Percentiles rank a stretch among this genome's conserved stretches.
These are phyloP conservation scores for Leonotis leonurus DNA, from an alignment of 257 asterid genomes.

Conservation along the genomic window DNA sequence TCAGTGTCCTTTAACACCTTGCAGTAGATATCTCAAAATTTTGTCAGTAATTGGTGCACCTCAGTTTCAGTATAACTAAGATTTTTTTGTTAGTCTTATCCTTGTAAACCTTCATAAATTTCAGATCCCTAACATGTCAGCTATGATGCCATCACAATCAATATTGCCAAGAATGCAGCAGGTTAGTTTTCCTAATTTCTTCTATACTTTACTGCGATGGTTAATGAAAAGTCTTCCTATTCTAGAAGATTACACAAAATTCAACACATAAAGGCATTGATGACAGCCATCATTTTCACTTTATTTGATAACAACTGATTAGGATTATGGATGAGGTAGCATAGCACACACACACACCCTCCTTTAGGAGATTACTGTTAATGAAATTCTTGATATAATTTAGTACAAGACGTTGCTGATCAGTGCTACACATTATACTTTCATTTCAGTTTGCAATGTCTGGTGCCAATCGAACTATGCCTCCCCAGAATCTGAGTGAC, in stretches of 20 bases:
- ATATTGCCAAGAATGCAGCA: conserved; percentile 80
- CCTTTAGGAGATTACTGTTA: too few species aligned
- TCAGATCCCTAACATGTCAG: conserved; percentile 90
- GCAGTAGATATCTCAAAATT: background rate
- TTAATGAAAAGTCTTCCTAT: background rate
- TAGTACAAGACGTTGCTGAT: background rate
- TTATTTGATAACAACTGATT: background rate
- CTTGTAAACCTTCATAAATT: conserved; percentile 17
- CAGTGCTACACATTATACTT: conserved; percentile 14
- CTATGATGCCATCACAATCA: conserved; percentile 85
- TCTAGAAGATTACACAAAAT: background rate
- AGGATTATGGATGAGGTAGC: background rate
- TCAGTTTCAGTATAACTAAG: background rate
- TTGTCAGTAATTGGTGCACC: background rate
- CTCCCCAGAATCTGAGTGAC: conserved; percentile 68
- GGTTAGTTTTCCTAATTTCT: conserved; percentile 37
- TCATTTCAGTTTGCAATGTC: conserved; percentile 75
- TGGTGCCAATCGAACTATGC: conserved; percentile 61
- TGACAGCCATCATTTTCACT: background rate
- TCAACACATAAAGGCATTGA: background rate
- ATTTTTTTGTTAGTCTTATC: conserved; percentile 16
- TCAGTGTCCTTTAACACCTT: background rate
- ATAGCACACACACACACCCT: too few species aligned
- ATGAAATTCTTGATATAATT: background rate
- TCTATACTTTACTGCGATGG: background rate